Evolutionary conservation across 148 eudicot genomes (phyloP).

Genomic region (Cornus florida): DNA sequence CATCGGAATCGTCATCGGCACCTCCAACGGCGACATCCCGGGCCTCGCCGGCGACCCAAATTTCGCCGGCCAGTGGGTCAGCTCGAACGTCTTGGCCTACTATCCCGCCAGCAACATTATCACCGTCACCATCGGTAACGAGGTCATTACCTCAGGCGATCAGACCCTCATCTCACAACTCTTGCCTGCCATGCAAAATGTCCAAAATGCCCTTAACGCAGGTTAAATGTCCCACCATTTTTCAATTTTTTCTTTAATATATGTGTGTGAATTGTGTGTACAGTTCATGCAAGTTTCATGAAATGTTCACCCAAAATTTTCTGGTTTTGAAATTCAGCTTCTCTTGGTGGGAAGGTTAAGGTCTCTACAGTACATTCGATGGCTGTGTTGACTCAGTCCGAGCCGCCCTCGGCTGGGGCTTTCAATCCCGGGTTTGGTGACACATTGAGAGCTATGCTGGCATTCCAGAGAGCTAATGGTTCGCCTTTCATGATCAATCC

Average conservation of each 20-base stretch:
- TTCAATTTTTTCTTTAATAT: not conserved
- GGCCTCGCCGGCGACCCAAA: conserved; percentile 74
- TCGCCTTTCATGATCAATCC: conserved; percentile 87
- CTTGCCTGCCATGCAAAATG: conserved; percentile 86
- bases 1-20: conserved; percentile 69
- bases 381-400: conserved; percentile 72
- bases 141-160: conserved; percentile 68
- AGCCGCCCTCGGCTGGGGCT: conserved; percentile 81
- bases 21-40: conserved; percentile 77
- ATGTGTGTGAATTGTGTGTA: not conserved
- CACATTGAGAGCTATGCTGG: conserved; percentile 55
- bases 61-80: conserved; percentile 80
- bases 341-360: conserved; percentile 66
- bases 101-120: conserved; percentile 71
- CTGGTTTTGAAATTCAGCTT: conserved; percentile 26
- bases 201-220: conserved; percentile 70
- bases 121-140: conserved; percentile 78
- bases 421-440: conserved; percentile 54
- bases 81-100: conserved; percentile 58
- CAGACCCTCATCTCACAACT: conserved; percentile 50
- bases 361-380: conserved; percentile 84
- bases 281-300: no score
- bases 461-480: conserved; percentile 54
- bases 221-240: conserved; percentile 13
- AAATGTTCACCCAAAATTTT: no score